Percentiles rank a stretch among this genome's conserved stretches.
Evolutionary conservation across 352 stramenopile species (phyloP).

Genomic region (Phytopythium delawarense): DNA sequence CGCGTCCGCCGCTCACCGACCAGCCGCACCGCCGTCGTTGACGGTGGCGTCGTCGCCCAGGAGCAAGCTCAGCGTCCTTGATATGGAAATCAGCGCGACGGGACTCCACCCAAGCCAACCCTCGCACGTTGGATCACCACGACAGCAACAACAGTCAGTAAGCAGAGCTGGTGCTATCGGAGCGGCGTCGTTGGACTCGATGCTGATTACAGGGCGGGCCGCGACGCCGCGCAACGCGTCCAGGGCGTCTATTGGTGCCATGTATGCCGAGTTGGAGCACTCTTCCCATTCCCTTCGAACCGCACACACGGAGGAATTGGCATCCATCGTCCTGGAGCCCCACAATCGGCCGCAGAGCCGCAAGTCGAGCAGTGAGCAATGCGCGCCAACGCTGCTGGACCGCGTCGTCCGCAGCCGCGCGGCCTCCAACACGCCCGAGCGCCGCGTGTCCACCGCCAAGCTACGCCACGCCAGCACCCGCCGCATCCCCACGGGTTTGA

Average conservation of each 20-base stretch:
- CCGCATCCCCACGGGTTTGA: conserved; percentile 1
- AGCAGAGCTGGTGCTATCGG: neutral
- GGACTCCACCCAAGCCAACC: neutral
- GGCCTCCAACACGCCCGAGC: neutral
- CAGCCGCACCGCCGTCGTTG: neutral
- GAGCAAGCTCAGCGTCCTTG: neutral
- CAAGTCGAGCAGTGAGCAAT: neutral
- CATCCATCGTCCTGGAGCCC: neutral
- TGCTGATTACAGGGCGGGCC: neutral
- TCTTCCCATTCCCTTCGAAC: neutral
- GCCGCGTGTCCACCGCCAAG: neutral
- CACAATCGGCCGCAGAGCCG: neutral
- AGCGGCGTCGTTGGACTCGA: neutral
- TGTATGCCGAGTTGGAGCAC: neutral
- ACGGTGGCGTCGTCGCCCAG: neutral
- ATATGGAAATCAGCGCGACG: neutral
- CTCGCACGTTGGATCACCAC: neutral
- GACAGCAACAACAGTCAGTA: neutral
- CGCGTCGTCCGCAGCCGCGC: neutral
- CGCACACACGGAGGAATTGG: neutral
- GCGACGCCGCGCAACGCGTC: neutral
- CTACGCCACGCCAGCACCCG: neutral
- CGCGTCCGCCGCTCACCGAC: neutral
- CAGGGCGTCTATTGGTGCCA: neutral
- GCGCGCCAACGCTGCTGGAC: neutral